These are phyloP conservation scores for Alternaria novae-zelandiae DNA, from an alignment of 2,329 filamentous ascomycete genomes.

Conservation along the genomic window DNA sequence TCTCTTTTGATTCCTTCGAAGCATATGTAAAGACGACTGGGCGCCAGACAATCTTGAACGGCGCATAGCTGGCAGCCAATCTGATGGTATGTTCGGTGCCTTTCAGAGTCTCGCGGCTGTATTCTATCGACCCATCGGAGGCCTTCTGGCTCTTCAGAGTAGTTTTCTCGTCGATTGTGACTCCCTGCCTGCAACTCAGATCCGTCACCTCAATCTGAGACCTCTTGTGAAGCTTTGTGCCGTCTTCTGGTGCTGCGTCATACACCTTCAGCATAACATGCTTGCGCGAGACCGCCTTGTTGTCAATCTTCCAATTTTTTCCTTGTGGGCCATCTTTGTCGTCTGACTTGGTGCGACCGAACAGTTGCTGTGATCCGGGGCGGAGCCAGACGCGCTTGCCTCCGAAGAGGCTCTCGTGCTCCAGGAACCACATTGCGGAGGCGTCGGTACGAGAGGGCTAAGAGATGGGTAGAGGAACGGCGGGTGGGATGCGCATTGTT, in stretches of 20 bases:
- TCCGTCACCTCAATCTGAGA: conserved; percentile 79
- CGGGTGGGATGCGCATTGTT: conserved; percentile 1
- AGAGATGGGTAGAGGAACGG: background rate
- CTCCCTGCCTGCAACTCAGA: conserved; percentile 80
- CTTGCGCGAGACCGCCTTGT: conserved; percentile 86
- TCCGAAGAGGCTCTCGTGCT: conserved; percentile 63
- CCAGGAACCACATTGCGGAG: conserved; percentile 58
- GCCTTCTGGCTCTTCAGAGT: conserved; percentile 67
- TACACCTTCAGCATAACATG: conserved; percentile 81
- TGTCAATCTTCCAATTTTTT: conserved; percentile 65
- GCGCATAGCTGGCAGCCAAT: conserved; percentile 72
- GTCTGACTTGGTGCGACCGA: conserved; percentile 78
- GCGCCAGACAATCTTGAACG: conserved; percentile 77
- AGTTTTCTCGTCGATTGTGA: conserved; percentile 74
- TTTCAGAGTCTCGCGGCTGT: conserved; percentile 32
- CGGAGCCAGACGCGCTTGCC: conserved; percentile 80
- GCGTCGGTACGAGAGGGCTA: background rate
- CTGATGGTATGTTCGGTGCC: conserved; percentile 66
- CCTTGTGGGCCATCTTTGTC: conserved; percentile 41
- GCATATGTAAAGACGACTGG: conserved; percentile 84
- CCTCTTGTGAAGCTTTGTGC: conserved; percentile 67
- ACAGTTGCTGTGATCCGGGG: conserved; percentile 83
- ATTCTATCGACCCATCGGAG: conserved; percentile 30
- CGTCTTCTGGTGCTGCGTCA: conserved; percentile 68
- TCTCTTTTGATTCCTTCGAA: conserved; percentile 68